Evolutionary conservation across 2,329 filamentous ascomycete species (phyloP).

Genomic region (Gliomastix tumulicola): DNA sequence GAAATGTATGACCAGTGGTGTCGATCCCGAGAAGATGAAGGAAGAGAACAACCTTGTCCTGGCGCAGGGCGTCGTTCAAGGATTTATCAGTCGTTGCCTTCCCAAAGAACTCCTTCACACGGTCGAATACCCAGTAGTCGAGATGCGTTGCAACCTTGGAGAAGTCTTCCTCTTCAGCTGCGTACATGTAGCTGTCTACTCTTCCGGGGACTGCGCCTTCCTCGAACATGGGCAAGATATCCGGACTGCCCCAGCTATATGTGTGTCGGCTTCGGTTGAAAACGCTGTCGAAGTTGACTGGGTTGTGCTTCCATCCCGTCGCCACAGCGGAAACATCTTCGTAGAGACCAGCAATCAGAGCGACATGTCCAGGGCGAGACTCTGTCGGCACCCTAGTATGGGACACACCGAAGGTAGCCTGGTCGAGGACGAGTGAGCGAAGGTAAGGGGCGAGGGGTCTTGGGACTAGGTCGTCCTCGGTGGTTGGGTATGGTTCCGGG

Average conservation of each 20-base stretch:
- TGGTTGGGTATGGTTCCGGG: slow-evolving; percentile 72
- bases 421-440: slow-evolving; percentile 77
- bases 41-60: slow-evolving; percentile 92
- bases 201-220: slow-evolving; percentile 81
- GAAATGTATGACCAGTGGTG: slow-evolving; percentile 77
- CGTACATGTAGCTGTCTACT: slow-evolving; percentile 83
- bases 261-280: slow-evolving; percentile 96
- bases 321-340: slow-evolving; percentile 97
- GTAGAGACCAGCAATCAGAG: slow-evolving; percentile 91
- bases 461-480: slow-evolving; percentile 58
- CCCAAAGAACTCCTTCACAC: slow-evolving; percentile 79
- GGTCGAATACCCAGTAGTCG: slow-evolving; percentile 94
- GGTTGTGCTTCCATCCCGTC: slow-evolving; percentile 97
- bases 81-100: slow-evolving; percentile 73
- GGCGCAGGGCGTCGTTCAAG: slow-evolving; percentile 61
- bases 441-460: slow-evolving; percentile 86
- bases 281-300: slow-evolving; percentile 96
- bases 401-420: slow-evolving; percentile 94
- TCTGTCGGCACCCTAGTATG: slow-evolving; percentile 96
- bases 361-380: slow-evolving; percentile 92
- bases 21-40: slow-evolving; percentile 88
- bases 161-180: slow-evolving; percentile 82
- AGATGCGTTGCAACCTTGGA: slow-evolving; percentile 73
- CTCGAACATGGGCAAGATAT: slow-evolving; percentile 96
- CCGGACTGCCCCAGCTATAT: slow-evolving; percentile 98